Evolutionary conservation across 176 grass and related monocot genomes (phyloP), one percentile per base, ranked within the genome.

Genomic region (Avena insularis): DNA sequence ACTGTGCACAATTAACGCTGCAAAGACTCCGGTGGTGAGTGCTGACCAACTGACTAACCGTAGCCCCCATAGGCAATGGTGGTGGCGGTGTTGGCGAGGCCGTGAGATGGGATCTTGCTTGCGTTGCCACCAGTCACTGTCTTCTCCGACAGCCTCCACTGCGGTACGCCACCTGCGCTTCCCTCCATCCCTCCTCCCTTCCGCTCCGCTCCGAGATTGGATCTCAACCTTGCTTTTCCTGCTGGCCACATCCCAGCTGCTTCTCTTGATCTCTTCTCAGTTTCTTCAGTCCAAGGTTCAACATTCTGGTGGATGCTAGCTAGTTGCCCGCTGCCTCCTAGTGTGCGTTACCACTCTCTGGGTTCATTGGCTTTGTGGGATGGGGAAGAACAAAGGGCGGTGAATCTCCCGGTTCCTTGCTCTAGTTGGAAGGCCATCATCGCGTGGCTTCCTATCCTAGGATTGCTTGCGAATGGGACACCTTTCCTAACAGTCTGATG

Each of bases 101-200:
- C 46, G 48, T 68, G 83, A 78, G 74, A 86, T 78, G 74, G 27
- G 83, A 78, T 78, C 83, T 85, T 86, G 67, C 35, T 43, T 27
- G 40, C 80, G 20, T 27, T 33, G 81, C 70, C 70, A 35, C 71
- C 47, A 43, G 17, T 33, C 65, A 83, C 65, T 71, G 70, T 56
- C 69, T 69, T 57, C 54, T 62, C 82, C 58, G 70, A 31, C 17
- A 66, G 62, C 7, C 29, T 57, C 62, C 62, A 57, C 75, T 68
- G 64, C 55, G 75, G 84, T 86, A 86, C 16, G 84, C 75, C 31
- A 27, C 74, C 74, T 77, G 25, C 64, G 29, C 71, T 65, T 77
- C 61, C 68, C 68, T 71, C 33, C 29, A 8, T 16, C 23, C 82
- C 19, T 63, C 48, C 80, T 6, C 71, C 60, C 40, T 43, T 6